Base-by-base conservation (phyloP, 1,284 basidiomycete species). In the Pseudozyma thailandica region DNA sequence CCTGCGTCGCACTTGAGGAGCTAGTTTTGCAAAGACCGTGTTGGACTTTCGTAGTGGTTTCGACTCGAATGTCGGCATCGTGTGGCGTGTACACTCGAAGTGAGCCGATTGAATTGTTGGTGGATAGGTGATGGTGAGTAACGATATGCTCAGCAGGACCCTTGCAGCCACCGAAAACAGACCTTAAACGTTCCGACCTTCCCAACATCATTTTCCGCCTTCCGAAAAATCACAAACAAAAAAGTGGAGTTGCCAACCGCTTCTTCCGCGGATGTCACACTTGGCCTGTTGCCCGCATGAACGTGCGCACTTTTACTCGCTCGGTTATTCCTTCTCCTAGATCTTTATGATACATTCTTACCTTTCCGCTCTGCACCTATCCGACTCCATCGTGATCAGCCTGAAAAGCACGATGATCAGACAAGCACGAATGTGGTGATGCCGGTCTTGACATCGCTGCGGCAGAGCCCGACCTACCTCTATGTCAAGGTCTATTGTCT, bases 401-500 rank as follows among this genome's bases (percentile, higher is more conserved):
- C 30, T 31, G 8, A 8, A 31, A 15, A 7, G 30, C 30, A 31
- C 15, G 30, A 31, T 31, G 30, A 8, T 7, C 15, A 7, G 30
- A 15, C 30, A 15, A 7, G 15, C 8, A 31, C 30, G 30, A 15
- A 31, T 31, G 48, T 42, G 53, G 54, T 35, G 31, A 78, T 78
- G 75, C 71, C 75, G 8, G 35, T 78, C 42, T 48, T 73, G 44
- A 66, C 54, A 30, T 59, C 63, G 20, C 38, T 81, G 21, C 74
- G 78, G 4, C 63, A 72, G 54, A 77, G 77, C 37, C 75, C 77
- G 27, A 66, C 59, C 45, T 81, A 80, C 30, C 72, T 81, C 35
- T 80, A 79, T 54, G 25, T 79, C 33, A 81, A 81, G 66, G 73
- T 75, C 35, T 81, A 80, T 53, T 56, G 73, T 26, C 66, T 81